A percentile compares a stretch with the other conserved stretches of the same genome.
Conservation (phyloP, 192 early-diverging fungal species). For the Gryganskiella cystojenkinii region DNA sequence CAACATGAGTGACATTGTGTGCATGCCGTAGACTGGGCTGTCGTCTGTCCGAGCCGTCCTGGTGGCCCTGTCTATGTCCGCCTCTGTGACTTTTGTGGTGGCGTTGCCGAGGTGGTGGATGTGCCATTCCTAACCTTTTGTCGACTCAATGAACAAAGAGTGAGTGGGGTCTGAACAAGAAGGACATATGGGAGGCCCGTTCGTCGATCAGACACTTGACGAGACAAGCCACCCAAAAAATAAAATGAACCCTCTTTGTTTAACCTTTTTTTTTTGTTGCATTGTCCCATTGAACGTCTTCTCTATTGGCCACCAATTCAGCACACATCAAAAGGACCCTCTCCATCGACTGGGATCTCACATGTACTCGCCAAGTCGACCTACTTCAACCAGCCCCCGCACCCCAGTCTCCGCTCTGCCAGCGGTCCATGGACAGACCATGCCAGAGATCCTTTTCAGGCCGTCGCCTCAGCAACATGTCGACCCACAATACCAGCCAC, state of each 20-base stretch:
- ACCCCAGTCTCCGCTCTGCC: constrained; percentile 25
- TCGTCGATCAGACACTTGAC: too few relatives aligned
- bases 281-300: too few relatives aligned
- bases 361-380: constrained; percentile 50
- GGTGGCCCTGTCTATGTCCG: not conserved
- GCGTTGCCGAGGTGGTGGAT: constrained; percentile 16
- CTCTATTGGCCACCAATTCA: not conserved
- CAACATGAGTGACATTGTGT: too few relatives aligned
- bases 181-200: too few relatives aligned
- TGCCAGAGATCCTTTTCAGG: constrained; percentile 11
- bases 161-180: too few relatives aligned
- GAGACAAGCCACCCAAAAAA: too few relatives aligned
- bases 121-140: not conserved
- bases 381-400: constrained; percentile 43
- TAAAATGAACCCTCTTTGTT: too few relatives aligned
- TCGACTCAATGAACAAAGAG: not conserved
- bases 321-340: not conserved
- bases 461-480: not conserved
- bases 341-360: too few relatives aligned
- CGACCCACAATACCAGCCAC: constrained; percentile 11
- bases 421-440: constrained; percentile 24
- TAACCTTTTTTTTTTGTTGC: too few relatives aligned
- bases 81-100: constrained; percentile 27
- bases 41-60: not conserved
- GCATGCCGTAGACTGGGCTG: not conserved